These are phyloP conservation scores for Sarocladium brachiariae DNA, from an alignment of 2,329 filamentous ascomycete genomes.

Conservation along the genomic window DNA sequence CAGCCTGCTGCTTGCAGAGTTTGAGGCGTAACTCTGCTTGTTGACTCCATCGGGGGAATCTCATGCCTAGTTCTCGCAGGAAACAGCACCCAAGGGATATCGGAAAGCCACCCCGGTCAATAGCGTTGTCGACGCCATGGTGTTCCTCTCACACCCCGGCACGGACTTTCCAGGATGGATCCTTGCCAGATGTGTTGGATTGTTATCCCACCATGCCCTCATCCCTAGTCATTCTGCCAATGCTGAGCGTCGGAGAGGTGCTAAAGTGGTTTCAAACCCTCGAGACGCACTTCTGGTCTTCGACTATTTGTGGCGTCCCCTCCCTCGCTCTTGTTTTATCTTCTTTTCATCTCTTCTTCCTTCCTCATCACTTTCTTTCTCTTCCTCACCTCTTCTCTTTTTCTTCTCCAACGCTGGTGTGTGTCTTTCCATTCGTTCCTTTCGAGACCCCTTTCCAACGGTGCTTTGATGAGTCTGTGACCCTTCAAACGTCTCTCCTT, in stretches of 20 bases:
- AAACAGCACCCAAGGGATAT: not conserved
- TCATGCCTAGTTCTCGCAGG: not conserved
- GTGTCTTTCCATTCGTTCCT: slow-evolving; percentile 45
- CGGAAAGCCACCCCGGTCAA: not conserved
- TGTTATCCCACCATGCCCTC: slow-evolving; percentile 7
- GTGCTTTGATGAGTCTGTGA: slow-evolving; percentile 32
- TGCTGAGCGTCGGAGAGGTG: slow-evolving; percentile 5
- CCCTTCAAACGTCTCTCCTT: slow-evolving; percentile 21
- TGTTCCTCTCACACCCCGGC: not conserved
- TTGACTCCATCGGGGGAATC: not conserved
- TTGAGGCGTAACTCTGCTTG: slow-evolving; percentile 1
- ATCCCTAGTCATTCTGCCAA: slow-evolving; percentile 7
- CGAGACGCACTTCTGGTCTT: not conserved
- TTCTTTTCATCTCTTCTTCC: slow-evolving; percentile 21
- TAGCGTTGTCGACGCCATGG: slow-evolving; percentile 4
- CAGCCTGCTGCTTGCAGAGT: slow-evolving; percentile 6
- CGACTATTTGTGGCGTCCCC: slow-evolving; percentile 12
- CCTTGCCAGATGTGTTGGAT: slow-evolving; percentile 7
- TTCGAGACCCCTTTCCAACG: slow-evolving; percentile 28
- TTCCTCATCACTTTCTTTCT: slow-evolving; percentile 22
- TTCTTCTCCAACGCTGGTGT: slow-evolving; percentile 39
- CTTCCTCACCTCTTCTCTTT: slow-evolving; percentile 29
- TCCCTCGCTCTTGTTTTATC: slow-evolving; percentile 9
- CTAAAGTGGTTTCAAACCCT: slow-evolving; percentile 9
- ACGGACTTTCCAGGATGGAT: slow-evolving; percentile 1